Base-by-base conservation (phyloP, 2,329 filamentous ascomycete genomes). In the Tetracladium maxilliforme region DNA sequence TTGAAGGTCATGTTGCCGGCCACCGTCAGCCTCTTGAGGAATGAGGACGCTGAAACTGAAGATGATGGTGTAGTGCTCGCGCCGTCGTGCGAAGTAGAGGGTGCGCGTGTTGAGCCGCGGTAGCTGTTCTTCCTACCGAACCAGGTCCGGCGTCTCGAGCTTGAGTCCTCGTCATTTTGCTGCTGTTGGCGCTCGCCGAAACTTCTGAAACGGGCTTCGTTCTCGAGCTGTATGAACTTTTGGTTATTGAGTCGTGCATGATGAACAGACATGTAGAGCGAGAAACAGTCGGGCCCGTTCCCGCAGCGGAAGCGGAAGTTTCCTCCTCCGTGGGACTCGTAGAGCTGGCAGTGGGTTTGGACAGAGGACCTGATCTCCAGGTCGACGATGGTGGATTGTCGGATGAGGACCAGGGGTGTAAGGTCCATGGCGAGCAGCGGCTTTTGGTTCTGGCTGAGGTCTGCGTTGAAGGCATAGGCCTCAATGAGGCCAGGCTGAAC, bases 361-460 rank as follows among this genome's bases (percentile, higher is more conserved):
- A 86, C 78, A 2, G 82, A 82, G 6, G 87, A 94, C 24, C 84
- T 78, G 35, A 98, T 82, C 36, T 92, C 90, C 27, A 98, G 81
- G 46, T 98, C 90, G 16, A 98, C 69, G 4, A 80, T 81, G 13
- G 84, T 98, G 40, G 86, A 90, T 41, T 87, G 78, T 33, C 87
- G 72, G 32, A 95, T 73, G 37, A 86, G 78, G 6, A 95, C 87
- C 19, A 93, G 60, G 1, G 90, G 90, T 1, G 87, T 95, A 21
- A 98, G 69, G 42, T 93, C 83, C 17, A 94, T 67, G 6, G 77
- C 79, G 21, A 76, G 54, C 12, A 74, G 47, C 4, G 68, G 67
- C 18, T 37, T 39, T 25, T 56, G 51, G 10, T 48, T 42, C 15
- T 37, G 30, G 20, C 40, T 33, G 11, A 20, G 19, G 21, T 39